Evolutionary conservation across 83 land plant species (phyloP).

Genomic region (Thuja plicata): DNA sequence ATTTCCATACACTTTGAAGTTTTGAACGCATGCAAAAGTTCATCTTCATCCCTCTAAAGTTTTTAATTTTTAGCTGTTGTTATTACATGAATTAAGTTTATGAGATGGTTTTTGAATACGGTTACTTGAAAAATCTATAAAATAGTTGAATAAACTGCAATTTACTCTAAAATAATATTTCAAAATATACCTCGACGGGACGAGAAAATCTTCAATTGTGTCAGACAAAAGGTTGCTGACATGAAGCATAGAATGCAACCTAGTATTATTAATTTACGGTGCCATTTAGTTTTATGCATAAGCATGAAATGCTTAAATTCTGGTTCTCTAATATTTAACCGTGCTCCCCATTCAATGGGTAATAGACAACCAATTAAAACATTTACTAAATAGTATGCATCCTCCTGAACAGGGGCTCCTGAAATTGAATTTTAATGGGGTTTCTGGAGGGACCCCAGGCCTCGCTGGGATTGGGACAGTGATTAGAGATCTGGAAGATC

Average conservation of each 20-base stretch:
- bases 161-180: neutral
- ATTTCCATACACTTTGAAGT: neutral
- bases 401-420: no score
- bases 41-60: neutral
- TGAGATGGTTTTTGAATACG: neutral
- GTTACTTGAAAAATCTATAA: neutral
- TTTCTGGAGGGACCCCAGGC: no score
- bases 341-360: neutral
- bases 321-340: neutral
- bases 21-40: neutral
- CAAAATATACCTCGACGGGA: neutral
- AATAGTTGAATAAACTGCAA: neutral
- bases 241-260: neutral
- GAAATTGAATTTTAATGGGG: no score
- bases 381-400: no score
- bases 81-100: neutral
- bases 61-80: neutral
- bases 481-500: no score
- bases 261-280: neutral
- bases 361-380: no score
- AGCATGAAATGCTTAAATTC: neutral
- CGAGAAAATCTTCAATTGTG: neutral
- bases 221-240: neutral
- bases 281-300: neutral
- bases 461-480: no score